phyloP scores from a whole-genome alignment of 2,329 filamentous ascomycete species.

The Domatiomyces globalis region DNA sequence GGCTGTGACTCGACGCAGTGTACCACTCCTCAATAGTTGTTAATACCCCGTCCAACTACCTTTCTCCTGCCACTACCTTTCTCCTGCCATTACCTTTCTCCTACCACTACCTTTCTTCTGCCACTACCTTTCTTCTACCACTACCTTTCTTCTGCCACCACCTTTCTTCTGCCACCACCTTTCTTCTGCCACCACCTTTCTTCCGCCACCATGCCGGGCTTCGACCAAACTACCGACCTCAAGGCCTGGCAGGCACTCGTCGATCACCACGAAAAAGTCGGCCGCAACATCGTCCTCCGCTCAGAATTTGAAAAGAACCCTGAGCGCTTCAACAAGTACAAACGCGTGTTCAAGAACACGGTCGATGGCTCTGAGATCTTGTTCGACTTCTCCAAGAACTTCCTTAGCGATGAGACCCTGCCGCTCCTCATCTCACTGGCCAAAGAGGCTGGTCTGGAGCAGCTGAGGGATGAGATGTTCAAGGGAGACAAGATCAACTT shows the following conservation, averaged over 20 bases:
- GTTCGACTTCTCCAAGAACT: constrained; percentile 99
- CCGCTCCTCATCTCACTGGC: constrained; percentile 77
- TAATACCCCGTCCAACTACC: no score
- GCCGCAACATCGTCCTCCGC: constrained; percentile 83
- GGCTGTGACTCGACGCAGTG: no score
- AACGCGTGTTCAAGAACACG: constrained; percentile 64
- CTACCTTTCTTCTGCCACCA: no score
- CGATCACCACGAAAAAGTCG: constrained; percentile 72
- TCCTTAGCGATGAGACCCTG: constrained; percentile 84
- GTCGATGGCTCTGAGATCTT: constrained; percentile 74
- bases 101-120: no score
- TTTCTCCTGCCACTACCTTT: no score
- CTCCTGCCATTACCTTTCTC: no score
- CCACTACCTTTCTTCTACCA: constrained; percentile 20
- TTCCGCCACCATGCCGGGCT: constrained; percentile 36
- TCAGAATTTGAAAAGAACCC: constrained; percentile 83
- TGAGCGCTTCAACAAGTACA: constrained; percentile 79
- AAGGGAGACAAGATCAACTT: constrained; percentile 98
- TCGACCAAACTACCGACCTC: constrained; percentile 77
- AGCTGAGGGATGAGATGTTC: constrained; percentile 96
- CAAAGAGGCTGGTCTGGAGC: constrained; percentile 76
- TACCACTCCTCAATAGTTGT: no score
- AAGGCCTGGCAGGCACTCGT: constrained; percentile 81
- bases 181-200: no score
- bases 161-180: no score